Conservation (phyloP, 345 rosid genomes). For the Euclidium syriacum region DNA sequence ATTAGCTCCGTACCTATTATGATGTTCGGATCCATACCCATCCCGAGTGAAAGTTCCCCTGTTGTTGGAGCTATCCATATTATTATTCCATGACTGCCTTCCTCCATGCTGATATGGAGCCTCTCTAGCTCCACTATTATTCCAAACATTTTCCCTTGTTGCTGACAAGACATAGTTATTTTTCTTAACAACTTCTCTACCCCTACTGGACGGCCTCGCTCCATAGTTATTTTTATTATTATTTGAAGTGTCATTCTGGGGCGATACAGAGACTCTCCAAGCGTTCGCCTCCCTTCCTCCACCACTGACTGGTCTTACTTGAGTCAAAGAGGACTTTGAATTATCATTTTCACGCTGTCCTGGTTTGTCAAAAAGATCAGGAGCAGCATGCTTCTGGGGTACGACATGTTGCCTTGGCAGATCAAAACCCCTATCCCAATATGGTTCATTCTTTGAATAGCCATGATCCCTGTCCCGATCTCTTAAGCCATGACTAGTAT, state of each 20-base stretch:
- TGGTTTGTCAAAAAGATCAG: slow-evolving; percentile 47
- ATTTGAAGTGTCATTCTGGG: slow-evolving; percentile 48
- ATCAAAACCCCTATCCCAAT: slow-evolving; percentile 74
- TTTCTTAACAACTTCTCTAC: slow-evolving; percentile 51
- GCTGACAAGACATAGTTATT: slow-evolving; percentile 42
- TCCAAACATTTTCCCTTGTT: slow-evolving; percentile 42
- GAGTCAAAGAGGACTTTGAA: slow-evolving; percentile 54
- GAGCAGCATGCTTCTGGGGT: slow-evolving; percentile 56
- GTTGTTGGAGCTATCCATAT: slow-evolving; percentile 37
- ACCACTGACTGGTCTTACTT: slow-evolving; percentile 51
- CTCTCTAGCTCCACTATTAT: slow-evolving; percentile 57
- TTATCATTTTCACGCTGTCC: slow-evolving; percentile 60
- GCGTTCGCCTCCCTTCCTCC: slow-evolving; percentile 65
- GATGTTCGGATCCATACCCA: slow-evolving; percentile 45
- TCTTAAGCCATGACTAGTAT: slow-evolving; percentile 63
- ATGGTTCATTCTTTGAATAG: slow-evolving; percentile 54
- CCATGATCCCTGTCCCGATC: slow-evolving; percentile 62
- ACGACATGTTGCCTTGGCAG: slow-evolving; percentile 53
- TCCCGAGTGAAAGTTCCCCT: slow-evolving; percentile 47
- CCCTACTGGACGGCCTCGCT: slow-evolving; percentile 42
- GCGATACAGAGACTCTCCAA: slow-evolving; percentile 64
- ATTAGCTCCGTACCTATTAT: slow-evolving; percentile 44
- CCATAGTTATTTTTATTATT: slow-evolving; percentile 38
- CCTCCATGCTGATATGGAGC: slow-evolving; percentile 48
- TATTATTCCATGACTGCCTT: slow-evolving; percentile 57